These are phyloP conservation scores for Glonium stellatum DNA, from an alignment of 495 filamentous ascomycete genomes.

Conservation along the genomic window DNA sequence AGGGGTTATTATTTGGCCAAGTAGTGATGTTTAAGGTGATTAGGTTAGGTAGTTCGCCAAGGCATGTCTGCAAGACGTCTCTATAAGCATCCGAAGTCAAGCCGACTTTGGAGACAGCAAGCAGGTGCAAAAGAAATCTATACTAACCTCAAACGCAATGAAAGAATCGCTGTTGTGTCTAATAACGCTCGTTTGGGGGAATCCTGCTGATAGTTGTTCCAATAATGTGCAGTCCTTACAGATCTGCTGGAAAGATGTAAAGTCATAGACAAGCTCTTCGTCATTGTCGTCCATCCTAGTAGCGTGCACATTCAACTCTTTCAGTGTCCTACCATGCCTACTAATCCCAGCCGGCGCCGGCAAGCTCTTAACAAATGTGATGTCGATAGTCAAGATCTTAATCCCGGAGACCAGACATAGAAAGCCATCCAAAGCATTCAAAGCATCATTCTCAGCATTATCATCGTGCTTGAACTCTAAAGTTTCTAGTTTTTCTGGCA, in stretches of 20 bases:
- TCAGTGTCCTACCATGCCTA: slow-evolving; percentile 34
- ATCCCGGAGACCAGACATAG: slow-evolving; percentile 37
- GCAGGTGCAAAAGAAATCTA: neutral
- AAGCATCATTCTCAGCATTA: slow-evolving; percentile 35
- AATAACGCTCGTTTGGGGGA: slow-evolving; percentile 31
- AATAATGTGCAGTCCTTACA: slow-evolving; percentile 32
- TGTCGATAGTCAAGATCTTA: slow-evolving; percentile 31
- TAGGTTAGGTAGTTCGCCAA: slow-evolving; percentile 28
- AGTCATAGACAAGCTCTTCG: slow-evolving; percentile 35
- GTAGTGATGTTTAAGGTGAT: slow-evolving; percentile 37
- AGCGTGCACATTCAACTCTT: slow-evolving; percentile 33
- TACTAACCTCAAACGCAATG: slow-evolving; percentile 29
- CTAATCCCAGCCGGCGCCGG: slow-evolving; percentile 32
- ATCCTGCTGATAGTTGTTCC: slow-evolving; percentile 33
- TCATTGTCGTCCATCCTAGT: slow-evolving; percentile 16
- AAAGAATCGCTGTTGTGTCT: slow-evolving; percentile 27
- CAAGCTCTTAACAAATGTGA: slow-evolving; percentile 28
- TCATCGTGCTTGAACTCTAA: slow-evolving; percentile 37
- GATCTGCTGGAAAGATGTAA: slow-evolving; percentile 31
- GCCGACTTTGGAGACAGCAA: neutral
- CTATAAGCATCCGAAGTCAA: slow-evolving; percentile 22
- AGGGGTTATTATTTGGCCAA: slow-evolving; percentile 36
- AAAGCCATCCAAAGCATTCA: slow-evolving; percentile 37
- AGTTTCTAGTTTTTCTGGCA: slow-evolving; percentile 33
- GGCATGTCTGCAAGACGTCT: slow-evolving; percentile 22